phyloP scores from a whole-genome alignment of 495 filamentous ascomycete genomes.

The Penicillium malachiteum region DNA sequence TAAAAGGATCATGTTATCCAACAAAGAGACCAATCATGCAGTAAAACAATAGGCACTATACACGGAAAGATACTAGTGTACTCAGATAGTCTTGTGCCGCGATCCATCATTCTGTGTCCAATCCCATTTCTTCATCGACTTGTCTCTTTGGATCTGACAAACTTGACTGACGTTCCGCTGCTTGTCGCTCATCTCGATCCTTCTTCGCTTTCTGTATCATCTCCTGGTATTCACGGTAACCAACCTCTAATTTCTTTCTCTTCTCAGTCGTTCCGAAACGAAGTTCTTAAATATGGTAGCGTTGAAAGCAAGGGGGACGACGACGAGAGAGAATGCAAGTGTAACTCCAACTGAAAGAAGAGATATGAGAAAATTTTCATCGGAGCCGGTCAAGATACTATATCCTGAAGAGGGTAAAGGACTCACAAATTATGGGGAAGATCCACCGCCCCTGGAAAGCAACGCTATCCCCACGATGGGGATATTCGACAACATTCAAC shows the following conservation, averaged over 20 bases:
- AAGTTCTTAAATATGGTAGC: not conserved
- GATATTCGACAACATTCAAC: conserved; percentile 5
- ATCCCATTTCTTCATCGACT: no score
- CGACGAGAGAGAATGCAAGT: not conserved
- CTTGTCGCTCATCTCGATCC: no score
- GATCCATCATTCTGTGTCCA: no score
- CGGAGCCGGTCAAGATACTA: not conserved
- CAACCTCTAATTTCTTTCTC: not conserved
- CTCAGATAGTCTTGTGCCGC: no score
- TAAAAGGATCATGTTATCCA: no score
- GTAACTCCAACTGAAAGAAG: not conserved
- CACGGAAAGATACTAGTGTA: no score
- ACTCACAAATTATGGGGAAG: not conserved
- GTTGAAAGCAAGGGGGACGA: not conserved
- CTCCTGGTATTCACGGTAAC: no score
- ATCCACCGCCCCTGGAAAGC: not conserved
- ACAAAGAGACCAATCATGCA: no score
- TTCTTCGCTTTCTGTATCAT: no score
- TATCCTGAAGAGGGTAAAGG: not conserved
- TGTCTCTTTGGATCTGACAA: no score
- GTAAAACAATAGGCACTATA: no score
- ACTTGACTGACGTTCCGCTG: no score
- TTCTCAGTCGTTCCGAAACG: not conserved
- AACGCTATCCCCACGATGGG: not conserved
- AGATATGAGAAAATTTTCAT: not conserved